Conservation (phyloP, 129 eudicot species). For the Arctium lappa region DNA sequence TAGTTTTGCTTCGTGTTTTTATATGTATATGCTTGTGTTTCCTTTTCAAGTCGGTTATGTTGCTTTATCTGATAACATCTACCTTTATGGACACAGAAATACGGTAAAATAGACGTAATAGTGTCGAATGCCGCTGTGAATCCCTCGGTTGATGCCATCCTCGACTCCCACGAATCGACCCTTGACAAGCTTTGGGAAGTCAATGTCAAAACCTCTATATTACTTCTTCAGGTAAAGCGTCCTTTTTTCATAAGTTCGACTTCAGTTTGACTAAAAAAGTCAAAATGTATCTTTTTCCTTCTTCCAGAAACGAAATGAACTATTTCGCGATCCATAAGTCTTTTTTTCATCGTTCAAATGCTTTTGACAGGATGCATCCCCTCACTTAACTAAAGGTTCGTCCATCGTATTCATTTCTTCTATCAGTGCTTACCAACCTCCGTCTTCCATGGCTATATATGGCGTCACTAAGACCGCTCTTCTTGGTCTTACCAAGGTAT, state of each 20-base stretch:
- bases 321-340: not conserved
- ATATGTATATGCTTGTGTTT: not conserved
- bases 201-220: slow-evolving; percentile 78
- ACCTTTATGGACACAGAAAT: slow-evolving; percentile 47
- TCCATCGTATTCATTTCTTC: slow-evolving; percentile 70
- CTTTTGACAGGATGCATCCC: slow-evolving; percentile 64
- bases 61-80: not conserved
- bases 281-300: not conserved
- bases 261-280: not conserved
- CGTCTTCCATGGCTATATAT: slow-evolving; percentile 67
- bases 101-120: slow-evolving; percentile 78
- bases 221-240: slow-evolving; percentile 65
- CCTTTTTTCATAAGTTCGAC: not conserved
- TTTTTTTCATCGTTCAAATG: not conserved
- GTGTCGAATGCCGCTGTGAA: slow-evolving; percentile 94
- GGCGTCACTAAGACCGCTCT: slow-evolving; percentile 96
- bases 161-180: slow-evolving; percentile 65
- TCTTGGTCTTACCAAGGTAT: slow-evolving; percentile 93
- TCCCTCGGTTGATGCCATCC: slow-evolving; percentile 61
- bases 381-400: slow-evolving; percentile 63
- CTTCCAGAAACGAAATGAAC: not conserved
- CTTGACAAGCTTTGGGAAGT: slow-evolving; percentile 94
- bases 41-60: slow-evolving; percentile 7
- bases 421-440: slow-evolving; percentile 48
- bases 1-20: not conserved